A percentile compares a stretch with the other conserved stretches of the same genome.
Conservation (phyloP, 345 rosid species). For the Raphanus sativus region DNA sequence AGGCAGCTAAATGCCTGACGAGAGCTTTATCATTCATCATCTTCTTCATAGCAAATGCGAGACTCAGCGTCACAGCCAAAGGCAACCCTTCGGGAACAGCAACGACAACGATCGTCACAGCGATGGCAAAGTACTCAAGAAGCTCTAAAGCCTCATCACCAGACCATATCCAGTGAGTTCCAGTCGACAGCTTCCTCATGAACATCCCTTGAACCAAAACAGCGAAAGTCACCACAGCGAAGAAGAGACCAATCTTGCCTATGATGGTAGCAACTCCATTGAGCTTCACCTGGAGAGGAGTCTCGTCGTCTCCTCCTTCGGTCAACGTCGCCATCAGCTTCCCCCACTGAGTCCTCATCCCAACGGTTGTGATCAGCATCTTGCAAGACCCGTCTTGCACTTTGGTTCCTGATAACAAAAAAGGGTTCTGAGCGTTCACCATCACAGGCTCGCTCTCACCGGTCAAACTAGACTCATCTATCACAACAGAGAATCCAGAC, state of each 20-base stretch:
- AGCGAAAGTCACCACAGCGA: constrained; percentile 77
- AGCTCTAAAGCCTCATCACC: constrained; percentile 79
- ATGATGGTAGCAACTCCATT: constrained; percentile 93
- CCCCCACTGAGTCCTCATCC: constrained; percentile 99
- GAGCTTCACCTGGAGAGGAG: constrained; percentile 89
- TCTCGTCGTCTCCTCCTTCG: constrained; percentile 96
- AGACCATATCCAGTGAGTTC: constrained; percentile 60
- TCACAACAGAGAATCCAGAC: constrained; percentile 79
- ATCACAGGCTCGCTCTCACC: constrained; percentile 89
- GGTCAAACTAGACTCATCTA: constrained; percentile 87
- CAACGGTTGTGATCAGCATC: constrained; percentile 83
- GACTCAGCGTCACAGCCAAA: constrained; percentile 91
- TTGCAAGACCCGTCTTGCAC: constrained; percentile 93
- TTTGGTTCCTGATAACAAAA: constrained; percentile 86
- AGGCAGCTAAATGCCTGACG: constrained; percentile 89
- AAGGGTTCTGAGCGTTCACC: constrained; percentile 70
- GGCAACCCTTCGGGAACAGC: constrained; percentile 98
- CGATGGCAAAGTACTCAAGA: constrained; percentile 83
- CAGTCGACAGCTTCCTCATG: constrained; percentile 52
- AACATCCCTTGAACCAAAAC: constrained; percentile 79
- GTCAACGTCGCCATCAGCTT: constrained; percentile 87
- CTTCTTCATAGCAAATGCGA: constrained; percentile 96
- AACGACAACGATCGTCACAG: constrained; percentile 91
- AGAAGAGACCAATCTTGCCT: constrained; percentile 82
- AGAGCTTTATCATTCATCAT: constrained; percentile 98